Evolutionary conservation across 352 stramenopile species (phyloP).

Genomic region (Globisporangium iwayamae): DNA sequence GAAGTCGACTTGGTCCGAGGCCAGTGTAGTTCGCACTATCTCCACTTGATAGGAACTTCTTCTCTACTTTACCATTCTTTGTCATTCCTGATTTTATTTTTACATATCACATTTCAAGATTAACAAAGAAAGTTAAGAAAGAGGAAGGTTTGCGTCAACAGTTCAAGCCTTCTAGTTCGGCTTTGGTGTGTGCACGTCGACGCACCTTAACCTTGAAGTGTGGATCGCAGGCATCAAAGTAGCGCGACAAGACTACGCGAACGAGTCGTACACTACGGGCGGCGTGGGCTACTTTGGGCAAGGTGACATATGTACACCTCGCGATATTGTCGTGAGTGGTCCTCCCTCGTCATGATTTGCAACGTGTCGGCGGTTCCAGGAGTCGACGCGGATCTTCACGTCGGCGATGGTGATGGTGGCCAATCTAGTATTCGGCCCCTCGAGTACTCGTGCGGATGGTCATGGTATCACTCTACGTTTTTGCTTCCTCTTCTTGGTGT

Average conservation of each 20-base stretch:
- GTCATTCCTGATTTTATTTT: no score
- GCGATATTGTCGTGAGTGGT: conserved; percentile 26
- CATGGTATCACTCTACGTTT: conserved; percentile 14
- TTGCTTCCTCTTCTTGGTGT: conserved; percentile 14
- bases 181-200: conserved; percentile 32
- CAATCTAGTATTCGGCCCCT: conserved; percentile 22
- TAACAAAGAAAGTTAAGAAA: no score
- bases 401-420: conserved; percentile 21
- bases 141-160: no score
- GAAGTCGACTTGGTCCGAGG: no score
- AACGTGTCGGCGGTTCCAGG: conserved; percentile 42
- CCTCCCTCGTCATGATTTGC: conserved; percentile 20
- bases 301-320: conserved; percentile 46
- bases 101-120: no score
- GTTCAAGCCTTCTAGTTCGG: conserved; percentile 16
- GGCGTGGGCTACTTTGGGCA: conserved; percentile 34
- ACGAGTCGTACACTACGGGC: conserved; percentile 37
- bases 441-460: conserved; percentile 22
- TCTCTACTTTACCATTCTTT: no score
- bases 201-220: conserved; percentile 49
- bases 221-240: conserved; percentile 36
- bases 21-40: no score
- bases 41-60: no score
- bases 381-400: conserved; percentile 30
- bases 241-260: conserved; percentile 31